Conservation (phyloP, 2,329 filamentous ascomycete genomes). For the Periconia sp. region DNA sequence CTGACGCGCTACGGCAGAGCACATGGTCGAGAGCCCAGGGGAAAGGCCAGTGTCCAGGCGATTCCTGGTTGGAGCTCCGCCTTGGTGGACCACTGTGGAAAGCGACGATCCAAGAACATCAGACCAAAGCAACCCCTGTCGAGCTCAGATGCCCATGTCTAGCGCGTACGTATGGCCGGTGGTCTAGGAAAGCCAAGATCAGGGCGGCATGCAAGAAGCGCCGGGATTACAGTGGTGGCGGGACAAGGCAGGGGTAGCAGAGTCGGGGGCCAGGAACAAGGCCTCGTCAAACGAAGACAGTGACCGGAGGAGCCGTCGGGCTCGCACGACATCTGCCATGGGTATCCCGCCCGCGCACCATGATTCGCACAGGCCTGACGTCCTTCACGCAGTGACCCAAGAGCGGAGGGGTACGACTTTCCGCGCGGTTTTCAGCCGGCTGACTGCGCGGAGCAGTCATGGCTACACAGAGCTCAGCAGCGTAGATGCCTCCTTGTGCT, state of each 20-base stretch:
- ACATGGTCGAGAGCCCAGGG: conserved; percentile 27
- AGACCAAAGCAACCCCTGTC: conserved; percentile 32
- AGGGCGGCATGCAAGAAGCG: conserved; percentile 25
- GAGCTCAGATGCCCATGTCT: conserved; percentile 23
- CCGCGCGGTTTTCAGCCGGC: conserved; percentile 3
- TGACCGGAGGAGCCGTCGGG: conserved; percentile 24
- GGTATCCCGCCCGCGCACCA: conserved; percentile 9
- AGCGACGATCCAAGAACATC: conserved; percentile 36
- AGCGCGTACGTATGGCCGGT: conserved; percentile 26
- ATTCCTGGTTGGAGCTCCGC: conserved; percentile 38
- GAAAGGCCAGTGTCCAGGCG: conserved; percentile 28
- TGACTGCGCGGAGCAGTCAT: conserved; percentile 4
- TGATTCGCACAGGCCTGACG: conserved; percentile 23
- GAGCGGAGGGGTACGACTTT: conserved; percentile 8
- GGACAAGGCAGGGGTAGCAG: conserved; percentile 19
- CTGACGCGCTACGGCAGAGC: conserved; percentile 31
- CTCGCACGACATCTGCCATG: conserved; percentile 11
- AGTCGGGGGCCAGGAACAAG: conserved; percentile 34
- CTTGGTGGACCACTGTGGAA: conserved; percentile 24
- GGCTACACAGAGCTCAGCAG: neutral
- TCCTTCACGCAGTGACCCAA: conserved; percentile 10
- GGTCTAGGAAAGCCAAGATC: conserved; percentile 27
- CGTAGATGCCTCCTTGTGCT: neutral
- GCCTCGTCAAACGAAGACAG: conserved; percentile 20
- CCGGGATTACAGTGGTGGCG: conserved; percentile 29